Evolutionary conservation across 352 stramenopile genomes (phyloP).

Genomic region (Globisporangium acanthophoron): DNA sequence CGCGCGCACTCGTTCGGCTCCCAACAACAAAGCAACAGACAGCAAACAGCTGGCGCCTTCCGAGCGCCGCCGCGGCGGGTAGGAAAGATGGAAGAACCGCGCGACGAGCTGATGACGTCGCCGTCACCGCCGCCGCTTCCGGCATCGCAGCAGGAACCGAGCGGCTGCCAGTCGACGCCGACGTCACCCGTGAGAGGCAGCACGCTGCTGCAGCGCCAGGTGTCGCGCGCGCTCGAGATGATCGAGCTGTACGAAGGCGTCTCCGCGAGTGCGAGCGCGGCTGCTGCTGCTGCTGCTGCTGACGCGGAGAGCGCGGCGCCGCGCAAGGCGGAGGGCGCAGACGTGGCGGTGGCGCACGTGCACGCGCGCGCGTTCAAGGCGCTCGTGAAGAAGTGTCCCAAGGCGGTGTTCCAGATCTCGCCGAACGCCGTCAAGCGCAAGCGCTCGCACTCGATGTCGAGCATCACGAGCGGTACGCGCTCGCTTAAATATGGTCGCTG

Average conservation of each 20-base stretch:
- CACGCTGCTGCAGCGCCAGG: constrained; percentile 37
- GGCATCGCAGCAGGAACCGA: neutral
- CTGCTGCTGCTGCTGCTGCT: neutral
- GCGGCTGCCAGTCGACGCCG: constrained; percentile 9
- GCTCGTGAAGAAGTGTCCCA: constrained; percentile 15
- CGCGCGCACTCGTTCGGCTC: no score
- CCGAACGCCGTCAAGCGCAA: constrained; percentile 54
- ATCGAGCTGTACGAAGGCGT: constrained; percentile 32
- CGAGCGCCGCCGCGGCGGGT: no score
- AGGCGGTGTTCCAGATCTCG: constrained; percentile 30
- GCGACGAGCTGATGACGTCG: neutral
- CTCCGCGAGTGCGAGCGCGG: constrained; percentile 2
- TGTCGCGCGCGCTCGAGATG: constrained; percentile 42
- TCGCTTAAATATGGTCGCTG: neutral
- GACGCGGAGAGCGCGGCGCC: constrained; percentile 4
- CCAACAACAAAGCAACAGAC: no score
- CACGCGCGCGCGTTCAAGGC: constrained; percentile 11
- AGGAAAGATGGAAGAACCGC: constrained; percentile 7
- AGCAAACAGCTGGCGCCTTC: no score
- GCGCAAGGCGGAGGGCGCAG: neutral
- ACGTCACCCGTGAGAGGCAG: constrained; percentile 13
- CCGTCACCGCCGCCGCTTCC: neutral
- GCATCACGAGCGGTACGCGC: constrained; percentile 23
- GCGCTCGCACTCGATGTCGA: constrained; percentile 42
- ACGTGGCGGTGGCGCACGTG: constrained; percentile 9